These are phyloP conservation scores for Iodosphaeria phyllophila DNA, from an alignment of 2,329 filamentous ascomycete species.

Conservation along the genomic window DNA sequence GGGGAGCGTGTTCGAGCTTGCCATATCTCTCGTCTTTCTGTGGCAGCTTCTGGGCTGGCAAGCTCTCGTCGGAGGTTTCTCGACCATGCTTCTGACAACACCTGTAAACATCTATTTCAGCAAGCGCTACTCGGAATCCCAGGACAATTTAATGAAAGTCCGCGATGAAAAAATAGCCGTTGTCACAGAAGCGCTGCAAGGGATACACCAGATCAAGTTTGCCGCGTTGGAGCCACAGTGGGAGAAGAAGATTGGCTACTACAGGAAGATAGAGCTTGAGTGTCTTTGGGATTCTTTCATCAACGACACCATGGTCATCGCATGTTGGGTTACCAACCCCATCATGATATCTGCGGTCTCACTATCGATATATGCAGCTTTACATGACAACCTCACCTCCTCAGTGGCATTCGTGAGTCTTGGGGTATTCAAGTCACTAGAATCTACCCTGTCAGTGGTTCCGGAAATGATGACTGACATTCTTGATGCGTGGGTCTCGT, in stretches of 20 bases:
- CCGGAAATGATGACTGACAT: slow-evolving; percentile 55
- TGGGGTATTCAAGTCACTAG: slow-evolving; percentile 54
- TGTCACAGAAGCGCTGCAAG: slow-evolving; percentile 58
- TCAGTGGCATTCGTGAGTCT: slow-evolving; percentile 68
- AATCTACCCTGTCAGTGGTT: slow-evolving; percentile 49
- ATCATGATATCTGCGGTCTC: slow-evolving; percentile 56
- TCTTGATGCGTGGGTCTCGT: slow-evolving; percentile 55
- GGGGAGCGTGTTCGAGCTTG: slow-evolving; percentile 40
- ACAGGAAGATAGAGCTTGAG: slow-evolving; percentile 46
- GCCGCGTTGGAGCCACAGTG: slow-evolving; percentile 58
- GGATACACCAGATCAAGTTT: slow-evolving; percentile 74
- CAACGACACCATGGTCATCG: slow-evolving; percentile 41
- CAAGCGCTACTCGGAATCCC: slow-evolving; percentile 42
- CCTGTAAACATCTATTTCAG: slow-evolving; percentile 52
- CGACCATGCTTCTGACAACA: slow-evolving; percentile 42
- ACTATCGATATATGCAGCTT: slow-evolving; percentile 45
- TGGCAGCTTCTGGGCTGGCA: slow-evolving; percentile 54
- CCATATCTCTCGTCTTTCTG: slow-evolving; percentile 48
- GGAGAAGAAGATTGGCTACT: slow-evolving; percentile 48
- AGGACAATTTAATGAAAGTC: slow-evolving; percentile 56
- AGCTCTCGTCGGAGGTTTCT: slow-evolving; percentile 44
- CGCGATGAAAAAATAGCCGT: slow-evolving; percentile 59
- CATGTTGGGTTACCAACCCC: slow-evolving; percentile 56
- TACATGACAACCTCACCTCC: slow-evolving; percentile 44
- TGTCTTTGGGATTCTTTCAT: slow-evolving; percentile 49